A percentile compares a stretch with the other conserved stretches of the same genome.
Evolutionary conservation across 2,329 filamentous ascomycete species (phyloP).

Genomic region (Onygenales sp.): DNA sequence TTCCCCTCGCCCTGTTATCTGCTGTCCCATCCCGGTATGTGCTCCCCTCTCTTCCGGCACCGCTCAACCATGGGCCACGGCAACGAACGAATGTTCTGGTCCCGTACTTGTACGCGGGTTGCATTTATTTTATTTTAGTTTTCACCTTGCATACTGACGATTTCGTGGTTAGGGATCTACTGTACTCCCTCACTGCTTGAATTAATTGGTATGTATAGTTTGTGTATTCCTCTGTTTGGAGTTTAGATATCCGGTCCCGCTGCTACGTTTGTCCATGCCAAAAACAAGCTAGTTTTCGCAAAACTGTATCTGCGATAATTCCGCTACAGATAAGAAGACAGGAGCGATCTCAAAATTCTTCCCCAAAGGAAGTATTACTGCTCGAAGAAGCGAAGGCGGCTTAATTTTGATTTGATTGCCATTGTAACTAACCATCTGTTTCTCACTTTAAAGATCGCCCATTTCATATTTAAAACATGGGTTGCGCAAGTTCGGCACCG

Average conservation of each 20-base stretch:
- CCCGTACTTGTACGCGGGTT: not conserved
- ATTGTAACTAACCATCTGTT: not conserved
- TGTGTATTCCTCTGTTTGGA: not conserved
- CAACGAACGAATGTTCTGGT: not conserved
- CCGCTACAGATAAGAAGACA: not conserved
- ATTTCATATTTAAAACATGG: conserved; percentile 24
- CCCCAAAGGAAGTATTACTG: not conserved
- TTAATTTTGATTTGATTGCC: not conserved
- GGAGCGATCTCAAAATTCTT: not conserved
- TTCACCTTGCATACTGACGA: not conserved
- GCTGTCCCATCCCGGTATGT: not conserved
- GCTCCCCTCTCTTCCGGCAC: not conserved
- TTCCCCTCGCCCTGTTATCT: not conserved
- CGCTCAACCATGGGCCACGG: not conserved
- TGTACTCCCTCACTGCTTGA: not conserved
- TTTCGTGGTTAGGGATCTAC: not conserved
- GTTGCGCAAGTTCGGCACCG: conserved; percentile 35
- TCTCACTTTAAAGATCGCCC: not conserved
- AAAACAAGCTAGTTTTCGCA: not conserved
- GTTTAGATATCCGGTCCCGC: not conserved
- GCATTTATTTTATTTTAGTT: not conserved
- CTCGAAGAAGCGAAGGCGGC: not conserved
- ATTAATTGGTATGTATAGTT: not conserved
- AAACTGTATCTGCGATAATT: too few relatives aligned
- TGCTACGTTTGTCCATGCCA: not conserved